Evolutionary conservation across 768 basidiomycete species (phyloP), one percentile per base, ranked within the genome.

Genomic region (Leccinum pellstonianum): DNA sequence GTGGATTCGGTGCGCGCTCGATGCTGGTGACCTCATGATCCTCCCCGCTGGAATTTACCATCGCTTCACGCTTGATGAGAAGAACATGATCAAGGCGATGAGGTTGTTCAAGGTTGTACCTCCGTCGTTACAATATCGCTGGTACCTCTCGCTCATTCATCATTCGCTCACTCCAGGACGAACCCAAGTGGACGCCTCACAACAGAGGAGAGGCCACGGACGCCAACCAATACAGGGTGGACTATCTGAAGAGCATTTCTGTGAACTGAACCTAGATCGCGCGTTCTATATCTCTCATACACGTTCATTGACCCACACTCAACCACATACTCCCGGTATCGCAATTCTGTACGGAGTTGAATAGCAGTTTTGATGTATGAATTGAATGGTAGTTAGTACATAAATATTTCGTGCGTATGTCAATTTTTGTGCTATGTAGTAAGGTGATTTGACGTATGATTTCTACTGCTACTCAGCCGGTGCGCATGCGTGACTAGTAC

Each of bases 11-110:
- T 78, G 94, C 46, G 84, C 84, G 6, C 78, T 95, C 15, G 77
- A 78, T 14, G 82, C 87, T 5, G 92, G 93, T 3, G 95, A 97
- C 69, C 81, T 98, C 52, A 74, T 97, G 55, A 85, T 97, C 55
- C 74, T 98, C 46, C 95, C 95, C 2, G 84, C 91, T 15, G 94
- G 93, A 0, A 93, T 95, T 66, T 97, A 95, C 73, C 95, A 98
- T 76, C 88, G 95, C 43, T 98, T 98, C 78, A 95, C 92, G 0
- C 84, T 97, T n/a, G 93, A 96, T 69, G 81, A 85, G 62, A 75
- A 69, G 54, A 84, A 97, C 73, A 76, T 77, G 43, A 86, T 95
- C 75, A 84, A 86, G 65, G 89, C 89, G 0, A 78, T 94, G 72
- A 81, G 94, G 7, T 78, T 97, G 54, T 97, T 95, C 85, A 85